Evolutionary conservation across 192 early-diverging fungal species (phyloP).

Genomic region (Funneliformis mosseae): DNA sequence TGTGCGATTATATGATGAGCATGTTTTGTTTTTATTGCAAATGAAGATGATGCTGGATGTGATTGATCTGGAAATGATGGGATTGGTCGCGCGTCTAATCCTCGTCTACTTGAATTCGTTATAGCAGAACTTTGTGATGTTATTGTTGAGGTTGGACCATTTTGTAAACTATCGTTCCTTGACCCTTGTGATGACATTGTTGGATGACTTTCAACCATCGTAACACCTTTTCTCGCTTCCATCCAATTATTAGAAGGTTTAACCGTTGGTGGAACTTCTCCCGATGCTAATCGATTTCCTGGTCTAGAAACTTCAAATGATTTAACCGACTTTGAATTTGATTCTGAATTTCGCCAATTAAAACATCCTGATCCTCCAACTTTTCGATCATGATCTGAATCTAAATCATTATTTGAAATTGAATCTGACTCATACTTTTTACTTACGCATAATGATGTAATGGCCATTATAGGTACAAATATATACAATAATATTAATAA

Average conservation of each 20-base stretch:
- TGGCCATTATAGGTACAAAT: not conserved
- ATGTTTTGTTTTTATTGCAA: not conserved
- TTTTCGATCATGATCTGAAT: not conserved
- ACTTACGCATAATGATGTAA: not conserved
- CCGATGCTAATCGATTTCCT: not conserved
- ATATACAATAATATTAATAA: constrained; percentile 18
- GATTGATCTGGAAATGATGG: too few species aligned
- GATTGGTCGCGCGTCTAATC: too few species aligned
- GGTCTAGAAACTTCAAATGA: constrained; percentile 22
- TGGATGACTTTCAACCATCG: too few species aligned
- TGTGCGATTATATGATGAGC: not conserved
- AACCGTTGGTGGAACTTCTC: not conserved
- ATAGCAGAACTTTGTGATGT: not conserved
- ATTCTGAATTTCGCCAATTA: not conserved
- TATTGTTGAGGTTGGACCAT: not conserved
- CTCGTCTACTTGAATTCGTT: too few species aligned
- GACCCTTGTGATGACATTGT: not conserved
- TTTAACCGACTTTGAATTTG: not conserved
- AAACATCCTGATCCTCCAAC: not conserved
- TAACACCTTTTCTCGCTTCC: constrained; percentile 18
- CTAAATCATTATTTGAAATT: not conserved
- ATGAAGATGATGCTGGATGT: not conserved
- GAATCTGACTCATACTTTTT: not conserved
- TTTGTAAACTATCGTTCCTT: not conserved
- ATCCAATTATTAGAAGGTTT: not conserved